phyloP scores from a whole-genome alignment of 1,284 basidiomycete species.

The Austroboletus rostrupii region DNA sequence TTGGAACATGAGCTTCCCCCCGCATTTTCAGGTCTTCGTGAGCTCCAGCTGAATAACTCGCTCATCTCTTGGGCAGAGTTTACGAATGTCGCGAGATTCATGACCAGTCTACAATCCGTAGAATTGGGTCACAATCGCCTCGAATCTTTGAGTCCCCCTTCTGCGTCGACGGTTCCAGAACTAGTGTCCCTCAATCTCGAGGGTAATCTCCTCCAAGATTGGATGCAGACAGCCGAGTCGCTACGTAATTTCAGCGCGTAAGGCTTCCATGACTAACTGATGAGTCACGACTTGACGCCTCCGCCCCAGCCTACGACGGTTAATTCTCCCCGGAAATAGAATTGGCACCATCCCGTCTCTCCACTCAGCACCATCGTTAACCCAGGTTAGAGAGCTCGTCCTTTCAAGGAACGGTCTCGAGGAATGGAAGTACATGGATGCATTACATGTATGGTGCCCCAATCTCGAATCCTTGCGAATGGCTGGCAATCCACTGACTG shows the following conservation, averaged over 20 bases:
- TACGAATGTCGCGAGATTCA: constrained; percentile 44
- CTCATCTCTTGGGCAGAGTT: constrained; percentile 71
- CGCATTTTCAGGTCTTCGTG: constrained; percentile 56
- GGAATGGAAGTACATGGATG: constrained; percentile 69
- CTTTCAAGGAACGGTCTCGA: constrained; percentile 62
- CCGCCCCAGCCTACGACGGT: constrained; percentile 36
- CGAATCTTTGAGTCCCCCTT: constrained; percentile 31
- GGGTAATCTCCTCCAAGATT: constrained; percentile 62
- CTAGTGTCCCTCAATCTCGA: constrained; percentile 72
- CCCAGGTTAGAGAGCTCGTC: constrained; percentile 54
- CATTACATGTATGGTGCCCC: constrained; percentile 64
- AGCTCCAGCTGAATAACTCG: constrained; percentile 77
- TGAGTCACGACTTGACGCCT: background rate
- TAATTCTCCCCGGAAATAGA: constrained; percentile 69
- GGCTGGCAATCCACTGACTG: constrained; percentile 57
- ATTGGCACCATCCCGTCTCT: constrained; percentile 50
- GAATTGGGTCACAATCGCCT: constrained; percentile 80
- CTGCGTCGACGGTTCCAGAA: constrained; percentile 22
- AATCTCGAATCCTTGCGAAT: constrained; percentile 55
- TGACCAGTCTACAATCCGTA: constrained; percentile 61
- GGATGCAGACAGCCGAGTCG: constrained; percentile 50
- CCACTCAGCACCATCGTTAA: constrained; percentile 16
- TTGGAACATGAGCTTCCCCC: constrained; percentile 30
- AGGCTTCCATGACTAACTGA: constrained; percentile 18
- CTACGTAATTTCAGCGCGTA: constrained; percentile 51